These are phyloP conservation scores for Paramyrothecium roridum DNA, from an alignment of 2,329 filamentous ascomycete species.

Conservation along the genomic window DNA sequence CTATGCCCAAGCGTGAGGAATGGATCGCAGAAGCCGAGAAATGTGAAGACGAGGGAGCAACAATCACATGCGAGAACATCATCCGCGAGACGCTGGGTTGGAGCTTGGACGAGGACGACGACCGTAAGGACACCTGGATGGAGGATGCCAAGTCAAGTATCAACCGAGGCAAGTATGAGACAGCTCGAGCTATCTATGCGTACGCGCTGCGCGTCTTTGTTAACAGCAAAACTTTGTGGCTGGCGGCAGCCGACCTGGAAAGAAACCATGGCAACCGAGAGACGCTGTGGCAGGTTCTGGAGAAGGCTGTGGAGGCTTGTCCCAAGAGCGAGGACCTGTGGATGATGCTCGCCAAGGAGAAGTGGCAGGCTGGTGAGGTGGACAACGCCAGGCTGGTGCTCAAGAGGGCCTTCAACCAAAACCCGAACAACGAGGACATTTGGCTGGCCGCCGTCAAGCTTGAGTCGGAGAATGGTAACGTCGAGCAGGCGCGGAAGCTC, in stretches of 20 bases:
- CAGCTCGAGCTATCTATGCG: constrained; percentile 88
- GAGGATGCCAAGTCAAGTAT: constrained; percentile 86
- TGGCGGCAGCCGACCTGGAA: constrained; percentile 87
- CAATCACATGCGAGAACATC: constrained; percentile 83
- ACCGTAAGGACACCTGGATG: constrained; percentile 93
- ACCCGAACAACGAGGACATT: constrained; percentile 96
- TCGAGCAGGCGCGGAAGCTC: constrained; percentile 77
- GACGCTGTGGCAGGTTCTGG: constrained; percentile 77
- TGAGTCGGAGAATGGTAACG: constrained; percentile 84
- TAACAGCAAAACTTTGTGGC: constrained; percentile 84
- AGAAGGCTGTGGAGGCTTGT: constrained; percentile 91
- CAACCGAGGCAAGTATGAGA: constrained; percentile 79
- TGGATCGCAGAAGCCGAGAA: constrained; percentile 95
- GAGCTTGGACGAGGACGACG: constrained; percentile 91
- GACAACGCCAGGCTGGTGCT: constrained; percentile 84
- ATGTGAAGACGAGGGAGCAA: constrained; percentile 87
- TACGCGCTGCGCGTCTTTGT: constrained; percentile 88
- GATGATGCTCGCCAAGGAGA: constrained; percentile 95
- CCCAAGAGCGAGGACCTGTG: constrained; percentile 88
- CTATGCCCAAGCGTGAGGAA: constrained; percentile 95
- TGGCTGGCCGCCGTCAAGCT: constrained; percentile 96
- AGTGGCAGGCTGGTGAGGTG: constrained; percentile 84
- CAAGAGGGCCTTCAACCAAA: constrained; percentile 87
- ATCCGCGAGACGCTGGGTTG: constrained; percentile 91
- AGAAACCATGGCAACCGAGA: constrained; percentile 84